Evolutionary conservation across 345 rosid species (phyloP).

Genomic region (Populus simonii): DNA sequence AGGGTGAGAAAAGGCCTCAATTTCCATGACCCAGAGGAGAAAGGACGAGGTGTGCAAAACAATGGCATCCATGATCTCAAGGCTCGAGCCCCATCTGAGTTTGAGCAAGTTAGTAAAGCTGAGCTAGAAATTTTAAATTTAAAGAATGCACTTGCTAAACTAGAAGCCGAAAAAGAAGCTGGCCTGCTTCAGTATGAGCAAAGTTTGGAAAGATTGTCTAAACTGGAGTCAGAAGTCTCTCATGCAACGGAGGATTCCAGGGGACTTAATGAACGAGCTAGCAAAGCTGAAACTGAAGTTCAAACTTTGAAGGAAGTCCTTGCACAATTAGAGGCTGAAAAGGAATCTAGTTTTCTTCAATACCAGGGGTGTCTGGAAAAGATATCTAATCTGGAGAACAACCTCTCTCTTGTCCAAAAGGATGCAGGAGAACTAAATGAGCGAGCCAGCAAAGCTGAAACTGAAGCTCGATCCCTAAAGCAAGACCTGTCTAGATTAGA

Average conservation of each 20-base stretch:
- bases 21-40: slow-evolving; percentile 57
- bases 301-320: slow-evolving; percentile 63
- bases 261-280: slow-evolving; percentile 59
- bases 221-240: slow-evolving; percentile 68
- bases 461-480: slow-evolving; percentile 49
- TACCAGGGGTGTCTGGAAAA: slow-evolving; percentile 72
- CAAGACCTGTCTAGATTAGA: slow-evolving; percentile 51
- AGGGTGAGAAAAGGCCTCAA: slow-evolving; percentile 72
- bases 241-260: slow-evolving; percentile 63
- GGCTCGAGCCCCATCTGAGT: slow-evolving; percentile 47
- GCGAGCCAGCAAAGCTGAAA: slow-evolving; percentile 63
- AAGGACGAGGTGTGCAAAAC: slow-evolving; percentile 27
- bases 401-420: slow-evolving; percentile 47
- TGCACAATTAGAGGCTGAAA: slow-evolving; percentile 54
- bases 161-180: slow-evolving; percentile 91
- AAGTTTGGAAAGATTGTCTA: slow-evolving; percentile 65
- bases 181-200: slow-evolving; percentile 63
- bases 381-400: slow-evolving; percentile 55
- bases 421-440: slow-evolving; percentile 59
- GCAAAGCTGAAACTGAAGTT: slow-evolving; percentile 76
- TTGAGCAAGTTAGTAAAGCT: slow-evolving; percentile 58
- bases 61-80: slow-evolving; percentile 31
- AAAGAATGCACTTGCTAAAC: slow-evolving; percentile 71
- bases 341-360: slow-evolving; percentile 55
- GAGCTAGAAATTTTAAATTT: slow-evolving; percentile 72